phyloP scores from a whole-genome alignment of 352 stramenopile species.

The Halophytophthora polymorphica region DNA sequence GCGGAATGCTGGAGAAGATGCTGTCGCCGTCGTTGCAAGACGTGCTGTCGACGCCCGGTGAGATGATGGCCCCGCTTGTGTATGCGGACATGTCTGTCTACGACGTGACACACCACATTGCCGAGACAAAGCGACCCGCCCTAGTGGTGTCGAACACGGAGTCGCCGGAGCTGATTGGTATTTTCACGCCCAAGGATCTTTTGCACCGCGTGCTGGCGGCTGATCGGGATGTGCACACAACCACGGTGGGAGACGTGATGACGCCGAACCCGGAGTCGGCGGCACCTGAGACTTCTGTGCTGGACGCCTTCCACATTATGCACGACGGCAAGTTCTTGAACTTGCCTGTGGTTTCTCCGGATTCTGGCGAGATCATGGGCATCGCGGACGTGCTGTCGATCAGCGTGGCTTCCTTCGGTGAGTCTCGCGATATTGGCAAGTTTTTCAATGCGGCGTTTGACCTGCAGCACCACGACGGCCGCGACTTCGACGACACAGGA shows the following conservation, averaged over 20 bases:
- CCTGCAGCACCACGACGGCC: slow-evolving; percentile 50
- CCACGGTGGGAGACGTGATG: slow-evolving; percentile 92
- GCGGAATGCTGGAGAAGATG: slow-evolving; percentile 87
- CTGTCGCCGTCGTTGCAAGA: slow-evolving; percentile 79
- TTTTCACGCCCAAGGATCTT: slow-evolving; percentile 98
- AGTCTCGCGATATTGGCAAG: slow-evolving; percentile 70
- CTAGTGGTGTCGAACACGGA: slow-evolving; percentile 69
- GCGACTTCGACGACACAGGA: slow-evolving; percentile 45
- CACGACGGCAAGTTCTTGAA: slow-evolving; percentile 97
- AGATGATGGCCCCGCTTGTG: slow-evolving; percentile 74
- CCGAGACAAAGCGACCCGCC: slow-evolving; percentile 69
- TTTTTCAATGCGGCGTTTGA: slow-evolving; percentile 82
- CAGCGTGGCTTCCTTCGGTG: slow-evolving; percentile 70
- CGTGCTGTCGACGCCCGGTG: slow-evolving; percentile 55
- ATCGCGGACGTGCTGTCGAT: slow-evolving; percentile 83
- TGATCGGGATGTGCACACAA: slow-evolving; percentile 84
- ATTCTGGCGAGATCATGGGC: slow-evolving; percentile 71
- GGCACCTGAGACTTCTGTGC: slow-evolving; percentile 90
- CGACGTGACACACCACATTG: slow-evolving; percentile 76
- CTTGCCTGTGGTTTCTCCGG: slow-evolving; percentile 90
- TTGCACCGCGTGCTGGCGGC: slow-evolving; percentile 94
- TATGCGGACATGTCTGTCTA: slow-evolving; percentile 64
- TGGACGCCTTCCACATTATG: slow-evolving; percentile 98
- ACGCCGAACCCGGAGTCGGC: slow-evolving; percentile 95
- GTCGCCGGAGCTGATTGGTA: slow-evolving; percentile 87